Conservation (phyloP, 2,329 filamentous ascomycete genomes). For the Cadophora sp. region DNA sequence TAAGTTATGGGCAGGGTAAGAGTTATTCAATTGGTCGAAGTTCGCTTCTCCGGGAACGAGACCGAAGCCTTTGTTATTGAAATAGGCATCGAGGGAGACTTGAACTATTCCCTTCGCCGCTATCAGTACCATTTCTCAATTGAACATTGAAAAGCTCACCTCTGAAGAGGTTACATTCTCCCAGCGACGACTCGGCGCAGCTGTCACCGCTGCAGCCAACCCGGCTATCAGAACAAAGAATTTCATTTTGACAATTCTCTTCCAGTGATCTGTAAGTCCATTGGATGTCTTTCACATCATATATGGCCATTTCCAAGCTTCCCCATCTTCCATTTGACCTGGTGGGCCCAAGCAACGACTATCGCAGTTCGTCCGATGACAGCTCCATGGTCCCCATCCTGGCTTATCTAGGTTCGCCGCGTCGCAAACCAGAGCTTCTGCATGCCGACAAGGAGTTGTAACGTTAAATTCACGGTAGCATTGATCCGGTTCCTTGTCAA, state of each 20-base stretch:
- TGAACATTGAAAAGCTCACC: background rate
- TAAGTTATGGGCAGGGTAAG: slow-evolving; percentile 48
- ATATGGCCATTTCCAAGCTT: background rate
- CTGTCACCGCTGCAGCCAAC: slow-evolving; percentile 22
- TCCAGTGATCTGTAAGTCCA: background rate
- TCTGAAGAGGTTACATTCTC: slow-evolving; percentile 22
- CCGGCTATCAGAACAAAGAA: slow-evolving; percentile 1
- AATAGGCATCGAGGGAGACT: slow-evolving; percentile 44
- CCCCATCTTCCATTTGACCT: slow-evolving; percentile 4
- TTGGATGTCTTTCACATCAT: background rate
- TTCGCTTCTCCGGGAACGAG: slow-evolving; percentile 51
- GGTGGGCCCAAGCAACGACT: background rate
- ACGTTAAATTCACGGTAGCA: slow-evolving; percentile 25
- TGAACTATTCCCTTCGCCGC: slow-evolving; percentile 30
- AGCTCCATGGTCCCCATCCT: background rate
- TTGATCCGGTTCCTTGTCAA: background rate
- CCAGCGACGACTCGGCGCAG: slow-evolving; percentile 22
- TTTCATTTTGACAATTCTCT: slow-evolving; percentile 7
- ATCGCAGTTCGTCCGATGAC: slow-evolving; percentile 2
- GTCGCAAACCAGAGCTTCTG: slow-evolving; percentile 14
- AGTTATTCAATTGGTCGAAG: slow-evolving; percentile 52
- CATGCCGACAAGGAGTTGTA: slow-evolving; percentile 14
- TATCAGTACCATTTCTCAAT: background rate
- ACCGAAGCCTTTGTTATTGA: slow-evolving; percentile 57
- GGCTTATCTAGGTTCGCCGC: slow-evolving; percentile 18